Percentiles rank a stretch among this genome's conserved stretches.
phyloP scores from a whole-genome alignment of 768 basidiomycete genomes.

The Epithele typhae region DNA sequence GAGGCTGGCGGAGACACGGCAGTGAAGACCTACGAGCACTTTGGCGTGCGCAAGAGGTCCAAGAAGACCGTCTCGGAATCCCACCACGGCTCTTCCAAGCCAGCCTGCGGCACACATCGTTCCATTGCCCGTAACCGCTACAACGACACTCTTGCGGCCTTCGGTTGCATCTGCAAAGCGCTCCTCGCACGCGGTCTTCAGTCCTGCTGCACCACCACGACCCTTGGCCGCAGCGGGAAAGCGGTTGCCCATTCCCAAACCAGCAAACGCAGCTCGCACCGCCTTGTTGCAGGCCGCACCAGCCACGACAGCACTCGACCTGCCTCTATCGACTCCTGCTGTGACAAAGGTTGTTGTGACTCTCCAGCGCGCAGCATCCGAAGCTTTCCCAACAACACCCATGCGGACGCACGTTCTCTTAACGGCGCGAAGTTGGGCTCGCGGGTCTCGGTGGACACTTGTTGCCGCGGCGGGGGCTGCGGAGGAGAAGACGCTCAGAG shows the following conservation, averaged over 20 bases:
- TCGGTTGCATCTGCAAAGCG: slow-evolving; percentile 27
- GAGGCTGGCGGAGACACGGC: no score
- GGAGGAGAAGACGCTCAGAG: neutral
- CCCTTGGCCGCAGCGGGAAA: neutral
- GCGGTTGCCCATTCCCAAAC: slow-evolving; percentile 1
- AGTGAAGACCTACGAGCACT: no score
- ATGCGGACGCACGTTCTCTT: no score
- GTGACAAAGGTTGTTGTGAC: slow-evolving; percentile 12
- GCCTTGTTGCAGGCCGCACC: neutral
- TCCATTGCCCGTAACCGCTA: slow-evolving; percentile 22
- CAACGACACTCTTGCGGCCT: slow-evolving; percentile 24
- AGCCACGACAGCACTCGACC: slow-evolving; percentile 5
- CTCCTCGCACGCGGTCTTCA: slow-evolving; percentile 23
- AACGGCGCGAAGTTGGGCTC: slow-evolving; percentile 1
- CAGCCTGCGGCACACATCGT: slow-evolving; percentile 24
- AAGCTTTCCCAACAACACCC: slow-evolving; percentile 6
- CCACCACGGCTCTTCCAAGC: no score
- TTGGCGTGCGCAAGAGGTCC: slow-evolving; percentile 17
- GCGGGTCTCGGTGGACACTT: slow-evolving; percentile 11
- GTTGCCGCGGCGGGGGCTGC: slow-evolving; percentile 15
- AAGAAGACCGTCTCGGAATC: no score
- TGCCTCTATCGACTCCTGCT: slow-evolving; percentile 18
- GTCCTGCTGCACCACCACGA: slow-evolving; percentile 21
- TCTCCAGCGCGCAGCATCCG: slow-evolving; percentile 4
- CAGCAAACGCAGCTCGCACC: slow-evolving; percentile 3